Conservation (phyloP, 2,329 filamentous ascomycete species). For the Penicillium oxalicum region DNA sequence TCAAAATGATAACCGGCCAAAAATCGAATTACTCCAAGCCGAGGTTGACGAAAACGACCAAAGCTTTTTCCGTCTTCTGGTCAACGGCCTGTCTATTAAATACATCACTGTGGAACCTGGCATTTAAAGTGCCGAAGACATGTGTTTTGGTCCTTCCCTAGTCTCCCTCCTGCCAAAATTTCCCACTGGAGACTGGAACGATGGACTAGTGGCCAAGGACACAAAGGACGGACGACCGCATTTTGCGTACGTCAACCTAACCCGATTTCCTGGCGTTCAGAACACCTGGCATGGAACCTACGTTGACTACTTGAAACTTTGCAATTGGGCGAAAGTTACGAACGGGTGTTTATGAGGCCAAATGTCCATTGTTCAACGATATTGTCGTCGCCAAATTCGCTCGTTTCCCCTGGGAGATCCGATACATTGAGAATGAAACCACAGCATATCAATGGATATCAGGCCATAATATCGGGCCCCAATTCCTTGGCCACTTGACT, state of each 20-base stretch:
- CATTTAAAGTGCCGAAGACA: conserved; percentile 21
- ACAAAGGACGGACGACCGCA: conserved; percentile 9
- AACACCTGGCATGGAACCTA: neutral
- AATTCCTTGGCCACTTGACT: neutral
- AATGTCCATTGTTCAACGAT: neutral
- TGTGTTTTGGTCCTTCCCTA: conserved; percentile 28
- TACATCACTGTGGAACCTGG: conserved; percentile 15
- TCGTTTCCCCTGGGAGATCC: neutral
- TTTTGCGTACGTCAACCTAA: conserved; percentile 12
- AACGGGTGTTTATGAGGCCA: neutral
- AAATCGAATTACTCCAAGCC: neutral
- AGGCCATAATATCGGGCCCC: neutral
- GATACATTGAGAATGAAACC: neutral
- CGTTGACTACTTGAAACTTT: neutral
- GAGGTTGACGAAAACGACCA: neutral
- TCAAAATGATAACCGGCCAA: neutral
- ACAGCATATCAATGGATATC: neutral
- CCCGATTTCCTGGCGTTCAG: neutral
- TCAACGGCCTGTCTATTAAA: conserved; percentile 6
- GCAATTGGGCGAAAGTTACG: neutral
- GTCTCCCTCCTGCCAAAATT: conserved; percentile 17
- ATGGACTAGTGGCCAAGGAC: conserved; percentile 20
- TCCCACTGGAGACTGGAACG: conserved; percentile 28
- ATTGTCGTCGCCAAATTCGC: neutral
- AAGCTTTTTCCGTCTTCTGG: neutral